Conservation (phyloP, 75 land plant species). For the Picea glauca region DNA sequence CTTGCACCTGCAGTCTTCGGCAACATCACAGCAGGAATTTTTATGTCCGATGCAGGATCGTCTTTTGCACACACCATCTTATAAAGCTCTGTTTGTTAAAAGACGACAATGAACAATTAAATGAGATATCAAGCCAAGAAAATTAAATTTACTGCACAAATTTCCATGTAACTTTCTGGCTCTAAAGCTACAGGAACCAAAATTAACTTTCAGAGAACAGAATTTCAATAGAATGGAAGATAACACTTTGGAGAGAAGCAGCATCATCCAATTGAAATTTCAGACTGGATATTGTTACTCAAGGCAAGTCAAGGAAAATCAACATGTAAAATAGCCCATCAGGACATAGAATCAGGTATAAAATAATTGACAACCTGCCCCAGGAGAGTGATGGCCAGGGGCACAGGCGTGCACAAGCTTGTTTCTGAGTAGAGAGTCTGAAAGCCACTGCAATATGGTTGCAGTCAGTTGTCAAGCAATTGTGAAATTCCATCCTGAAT, state of each 20-base stretch:
- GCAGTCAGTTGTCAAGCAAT: not conserved
- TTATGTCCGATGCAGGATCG: constrained; percentile 56
- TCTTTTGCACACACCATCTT: constrained; percentile 89
- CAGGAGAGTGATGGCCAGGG: not conserved
- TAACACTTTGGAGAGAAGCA: not conserved
- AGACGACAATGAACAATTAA: not conserved
- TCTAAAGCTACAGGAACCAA: not conserved
- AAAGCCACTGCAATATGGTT: not conserved
- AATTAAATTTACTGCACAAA: not conserved
- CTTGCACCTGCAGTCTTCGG: constrained; percentile 68
- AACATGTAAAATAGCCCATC: not conserved
- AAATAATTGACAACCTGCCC: not conserved
- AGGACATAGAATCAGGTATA: not conserved
- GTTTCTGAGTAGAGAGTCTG: not conserved
- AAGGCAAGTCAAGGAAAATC: not conserved
- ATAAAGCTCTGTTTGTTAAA: constrained; percentile 49
- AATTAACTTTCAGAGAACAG: not conserved
- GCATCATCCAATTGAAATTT: not conserved
- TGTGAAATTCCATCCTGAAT: not conserved
- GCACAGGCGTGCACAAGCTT: not conserved
- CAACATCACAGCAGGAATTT: constrained; percentile 82
- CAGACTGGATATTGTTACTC: not conserved
- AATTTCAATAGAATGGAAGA: not conserved
- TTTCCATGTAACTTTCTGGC: not conserved
- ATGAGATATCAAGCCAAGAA: not conserved